Evolutionary conservation across 768 basidiomycete genomes (phyloP).

Genomic region (Rhizopogon vinicolor): DNA sequence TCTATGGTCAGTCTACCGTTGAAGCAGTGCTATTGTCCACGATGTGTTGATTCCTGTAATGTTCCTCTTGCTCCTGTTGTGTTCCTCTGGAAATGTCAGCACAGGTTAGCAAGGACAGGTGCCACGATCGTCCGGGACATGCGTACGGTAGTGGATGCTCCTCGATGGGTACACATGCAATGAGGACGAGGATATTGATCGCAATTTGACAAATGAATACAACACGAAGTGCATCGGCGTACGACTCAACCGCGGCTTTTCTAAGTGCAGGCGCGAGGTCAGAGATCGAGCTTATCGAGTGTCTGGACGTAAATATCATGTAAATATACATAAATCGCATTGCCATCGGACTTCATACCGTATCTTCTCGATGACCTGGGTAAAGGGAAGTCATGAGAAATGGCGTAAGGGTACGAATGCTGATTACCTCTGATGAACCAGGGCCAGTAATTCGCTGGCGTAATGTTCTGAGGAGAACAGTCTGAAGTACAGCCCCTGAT

Average conservation of each 20-base stretch:
- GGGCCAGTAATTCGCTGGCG: slow-evolving; percentile 73
- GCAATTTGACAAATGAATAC: slow-evolving; percentile 80
- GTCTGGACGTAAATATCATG: slow-evolving; percentile 35
- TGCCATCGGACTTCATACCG: slow-evolving; percentile 35
- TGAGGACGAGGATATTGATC: slow-evolving; percentile 59
- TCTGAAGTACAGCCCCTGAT: slow-evolving; percentile 80
- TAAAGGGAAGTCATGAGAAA: slow-evolving; percentile 9
- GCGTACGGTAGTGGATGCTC: slow-evolving; percentile 56
- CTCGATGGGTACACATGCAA: slow-evolving; percentile 71
- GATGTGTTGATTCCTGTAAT: slow-evolving; percentile 40
- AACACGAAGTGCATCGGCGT: slow-evolving; percentile 71
- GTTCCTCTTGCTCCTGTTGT: slow-evolving; percentile 56
- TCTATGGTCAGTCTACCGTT: slow-evolving; percentile 15
- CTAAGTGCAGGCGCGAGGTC: slow-evolving; percentile 49
- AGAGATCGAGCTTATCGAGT: slow-evolving; percentile 70
- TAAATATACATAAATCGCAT: slow-evolving; percentile 11
- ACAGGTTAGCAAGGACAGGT: slow-evolving; percentile 8
- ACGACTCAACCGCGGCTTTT: slow-evolving; percentile 68
- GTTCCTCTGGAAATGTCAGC: slow-evolving; percentile 43
- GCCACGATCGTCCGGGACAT: not conserved
- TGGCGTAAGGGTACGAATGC: slow-evolving; percentile 6
- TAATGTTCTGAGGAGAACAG: slow-evolving; percentile 67
- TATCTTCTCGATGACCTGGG: slow-evolving; percentile 70
- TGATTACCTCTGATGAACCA: slow-evolving; percentile 62
- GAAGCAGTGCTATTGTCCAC: slow-evolving; percentile 12